Conservation (phyloP, 1,284 basidiomycete species). For the Omphalotus olearius region DNA sequence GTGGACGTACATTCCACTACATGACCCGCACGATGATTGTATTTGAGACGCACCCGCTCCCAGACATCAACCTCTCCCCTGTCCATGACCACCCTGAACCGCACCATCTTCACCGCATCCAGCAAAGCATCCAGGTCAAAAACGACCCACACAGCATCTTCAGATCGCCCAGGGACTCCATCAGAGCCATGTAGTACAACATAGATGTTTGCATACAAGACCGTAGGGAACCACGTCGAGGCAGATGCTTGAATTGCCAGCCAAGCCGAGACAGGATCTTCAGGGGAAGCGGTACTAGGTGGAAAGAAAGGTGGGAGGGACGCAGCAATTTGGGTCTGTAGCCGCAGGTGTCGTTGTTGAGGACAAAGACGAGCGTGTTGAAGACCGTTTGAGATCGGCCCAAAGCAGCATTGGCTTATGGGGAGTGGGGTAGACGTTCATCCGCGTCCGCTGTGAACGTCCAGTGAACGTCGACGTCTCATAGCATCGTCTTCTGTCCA, state of each 20-base stretch:
- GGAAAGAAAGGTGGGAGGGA: slow-evolving; percentile 35
- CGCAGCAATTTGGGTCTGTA: slow-evolving; percentile 30
- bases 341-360: slow-evolving; percentile 1
- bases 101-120: slow-evolving; percentile 15
- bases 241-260: slow-evolving; percentile 38
- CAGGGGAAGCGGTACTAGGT: slow-evolving; percentile 32
- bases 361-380: neutral
- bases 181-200: slow-evolving; percentile 26
- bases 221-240: slow-evolving; percentile 40
- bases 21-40: no score
- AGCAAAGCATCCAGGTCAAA: slow-evolving; percentile 40
- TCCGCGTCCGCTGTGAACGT: no score
- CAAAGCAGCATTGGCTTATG: slow-evolving; percentile 26
- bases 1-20: no score
- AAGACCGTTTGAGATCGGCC: slow-evolving; percentile 21
- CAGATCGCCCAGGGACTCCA: slow-evolving; percentile 27
- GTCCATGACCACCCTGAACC: slow-evolving; percentile 60
- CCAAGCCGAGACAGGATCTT: slow-evolving; percentile 54
- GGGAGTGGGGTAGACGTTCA: slow-evolving; percentile 38
- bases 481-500: no score
- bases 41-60: no score
- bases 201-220: slow-evolving; percentile 66
- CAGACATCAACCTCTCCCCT: slow-evolving; percentile 42
- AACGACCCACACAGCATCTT: slow-evolving; percentile 46
- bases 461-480: no score